Evolutionary conservation across 1,284 basidiomycete species (phyloP).

Genomic region (Pyrrhoderma noxium): DNA sequence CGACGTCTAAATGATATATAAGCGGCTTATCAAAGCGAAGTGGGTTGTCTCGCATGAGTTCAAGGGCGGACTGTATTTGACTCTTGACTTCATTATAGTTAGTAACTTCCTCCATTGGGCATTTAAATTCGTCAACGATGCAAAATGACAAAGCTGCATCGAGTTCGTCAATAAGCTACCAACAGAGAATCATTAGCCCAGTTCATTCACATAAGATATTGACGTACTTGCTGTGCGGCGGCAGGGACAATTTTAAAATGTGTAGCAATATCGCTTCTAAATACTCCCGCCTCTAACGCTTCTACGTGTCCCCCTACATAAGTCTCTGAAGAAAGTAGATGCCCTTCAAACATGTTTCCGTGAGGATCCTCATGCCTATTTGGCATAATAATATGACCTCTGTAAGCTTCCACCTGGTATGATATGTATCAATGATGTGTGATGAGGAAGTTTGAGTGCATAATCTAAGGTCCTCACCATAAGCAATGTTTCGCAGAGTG

Average conservation of each 20-base stretch:
- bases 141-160: constrained; percentile 89
- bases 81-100: constrained; percentile 94
- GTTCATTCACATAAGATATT: neutral
- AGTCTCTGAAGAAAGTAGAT: constrained; percentile 93
- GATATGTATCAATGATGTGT: neutral
- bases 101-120: constrained; percentile 76
- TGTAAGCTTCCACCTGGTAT: constrained; percentile 86
- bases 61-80: constrained; percentile 74
- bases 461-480: constrained; percentile 62
- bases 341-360: constrained; percentile 92
- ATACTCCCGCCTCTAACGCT: constrained; percentile 96
- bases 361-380: constrained; percentile 94
- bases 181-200: constrained; percentile 13
- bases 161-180: constrained; percentile 87
- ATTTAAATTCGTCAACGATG: constrained; percentile 83
- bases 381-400: constrained; percentile 93
- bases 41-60: constrained; percentile 88
- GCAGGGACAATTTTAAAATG: constrained; percentile 93
- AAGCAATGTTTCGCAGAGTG: constrained; percentile 93
- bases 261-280: constrained; percentile 91
- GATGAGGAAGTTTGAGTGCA: neutral
- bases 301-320: constrained; percentile 99
- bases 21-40: constrained; percentile 85
- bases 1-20: constrained; percentile 98
- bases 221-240: constrained; percentile 75